A percentile compares a stretch with the other conserved stretches of the same genome.
Conservation (phyloP, 2,329 filamentous ascomycete species). For the Didymella sp. region DNA sequence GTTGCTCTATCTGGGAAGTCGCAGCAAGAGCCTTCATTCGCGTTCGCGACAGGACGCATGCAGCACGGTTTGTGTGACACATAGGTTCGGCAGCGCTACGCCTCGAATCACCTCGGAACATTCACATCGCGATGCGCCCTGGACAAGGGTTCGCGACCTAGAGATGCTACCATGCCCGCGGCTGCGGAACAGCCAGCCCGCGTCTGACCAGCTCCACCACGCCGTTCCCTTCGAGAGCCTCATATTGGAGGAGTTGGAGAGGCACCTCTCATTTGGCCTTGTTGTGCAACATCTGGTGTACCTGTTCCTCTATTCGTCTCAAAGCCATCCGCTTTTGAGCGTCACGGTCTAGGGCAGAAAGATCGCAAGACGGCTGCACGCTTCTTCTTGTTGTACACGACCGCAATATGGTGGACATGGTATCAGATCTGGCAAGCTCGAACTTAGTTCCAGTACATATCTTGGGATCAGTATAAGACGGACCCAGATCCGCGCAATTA, state of each 20-base stretch:
- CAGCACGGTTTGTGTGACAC: slow-evolving; percentile 40
- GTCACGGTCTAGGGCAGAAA: slow-evolving; percentile 29
- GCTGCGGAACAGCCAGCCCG: slow-evolving; percentile 53
- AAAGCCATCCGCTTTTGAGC: slow-evolving; percentile 41
- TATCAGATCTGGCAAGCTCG: slow-evolving; percentile 30
- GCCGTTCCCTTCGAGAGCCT: slow-evolving; percentile 35
- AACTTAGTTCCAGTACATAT: slow-evolving; percentile 34
- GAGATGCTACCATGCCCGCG: slow-evolving; percentile 53
- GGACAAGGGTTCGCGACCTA: slow-evolving; percentile 49
- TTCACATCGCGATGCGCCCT: slow-evolving; percentile 32
- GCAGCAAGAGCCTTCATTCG: slow-evolving; percentile 31
- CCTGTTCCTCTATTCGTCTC: slow-evolving; percentile 46
- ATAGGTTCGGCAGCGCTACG: slow-evolving; percentile 30
- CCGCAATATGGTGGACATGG: slow-evolving; percentile 30
- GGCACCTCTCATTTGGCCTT: slow-evolving; percentile 34
- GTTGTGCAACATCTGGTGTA: slow-evolving; percentile 43
- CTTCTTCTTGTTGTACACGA: slow-evolving; percentile 39
- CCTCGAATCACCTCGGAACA: slow-evolving; percentile 32
- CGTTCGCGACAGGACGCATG: slow-evolving; percentile 24
- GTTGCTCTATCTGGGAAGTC: slow-evolving; percentile 21
- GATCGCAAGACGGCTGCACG: slow-evolving; percentile 36
- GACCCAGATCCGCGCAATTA: slow-evolving; percentile 41
- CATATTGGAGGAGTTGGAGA: slow-evolving; percentile 36
- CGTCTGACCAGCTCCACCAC: slow-evolving; percentile 48
- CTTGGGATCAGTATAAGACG: slow-evolving; percentile 45